Conservation (phyloP, 371 early-diverging fungal species). For the Actinomortierella ambigua region DNA sequence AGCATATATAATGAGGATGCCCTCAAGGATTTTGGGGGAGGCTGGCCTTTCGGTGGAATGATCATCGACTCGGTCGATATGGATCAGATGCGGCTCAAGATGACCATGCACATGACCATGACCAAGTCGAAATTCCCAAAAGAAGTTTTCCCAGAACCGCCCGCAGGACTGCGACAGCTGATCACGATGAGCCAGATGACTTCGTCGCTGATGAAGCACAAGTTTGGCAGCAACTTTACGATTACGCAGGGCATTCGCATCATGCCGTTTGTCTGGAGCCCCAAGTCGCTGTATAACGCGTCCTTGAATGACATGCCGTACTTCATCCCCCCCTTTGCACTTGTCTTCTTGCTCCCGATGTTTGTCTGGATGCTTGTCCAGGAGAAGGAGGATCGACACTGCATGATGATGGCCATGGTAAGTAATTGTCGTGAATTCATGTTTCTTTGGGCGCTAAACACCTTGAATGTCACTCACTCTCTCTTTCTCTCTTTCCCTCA, state of each 20-base stretch:
- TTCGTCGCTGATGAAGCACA: slow-evolving; percentile 23
- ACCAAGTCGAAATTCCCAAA: background rate
- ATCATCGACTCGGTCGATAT: slow-evolving; percentile 11
- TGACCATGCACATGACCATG: slow-evolving; percentile 32
- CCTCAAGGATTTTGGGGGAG: background rate
- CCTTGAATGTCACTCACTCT: no score
- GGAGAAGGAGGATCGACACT: slow-evolving; percentile 72
- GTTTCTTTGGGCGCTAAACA: no score
- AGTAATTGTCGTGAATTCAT: no score
- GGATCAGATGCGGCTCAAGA: slow-evolving; percentile 6
- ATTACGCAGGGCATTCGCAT: slow-evolving; percentile 33
- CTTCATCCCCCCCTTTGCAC: slow-evolving; percentile 26
- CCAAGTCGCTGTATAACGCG: slow-evolving; percentile 1
- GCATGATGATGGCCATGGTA: slow-evolving; percentile 77
- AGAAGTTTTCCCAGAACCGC: background rate
- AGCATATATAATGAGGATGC: no score
- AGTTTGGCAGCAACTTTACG: slow-evolving; percentile 18
- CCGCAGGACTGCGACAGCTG: slow-evolving; percentile 25
- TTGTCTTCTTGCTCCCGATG: slow-evolving; percentile 75
- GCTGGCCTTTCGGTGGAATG: slow-evolving; percentile 24
- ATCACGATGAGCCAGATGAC: slow-evolving; percentile 30
- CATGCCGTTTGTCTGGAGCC: slow-evolving; percentile 19
- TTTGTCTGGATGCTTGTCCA: slow-evolving; percentile 70
- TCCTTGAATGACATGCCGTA: slow-evolving; percentile 8
- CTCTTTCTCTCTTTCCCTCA: background rate